Base-by-base conservation (phyloP, 2,329 filamentous ascomycete species). In the Clarireedia monteithiana region DNA sequence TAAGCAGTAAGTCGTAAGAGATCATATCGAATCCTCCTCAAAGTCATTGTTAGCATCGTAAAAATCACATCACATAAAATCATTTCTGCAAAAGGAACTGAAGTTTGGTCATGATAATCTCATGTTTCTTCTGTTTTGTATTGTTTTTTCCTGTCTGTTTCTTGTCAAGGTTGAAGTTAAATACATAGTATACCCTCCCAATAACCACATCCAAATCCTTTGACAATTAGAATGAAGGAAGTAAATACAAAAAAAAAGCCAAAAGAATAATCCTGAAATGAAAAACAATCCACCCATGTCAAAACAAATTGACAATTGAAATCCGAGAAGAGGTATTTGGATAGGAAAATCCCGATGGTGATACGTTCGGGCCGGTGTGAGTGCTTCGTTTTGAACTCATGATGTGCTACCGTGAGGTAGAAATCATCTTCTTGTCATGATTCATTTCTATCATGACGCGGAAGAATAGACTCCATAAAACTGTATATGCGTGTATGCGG, bases 381-480 rank as follows among this genome's bases (percentile, higher is more conserved):
- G 26, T 45, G 39, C 50, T 55, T 50, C 46, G 12, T 38, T 23
- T 50, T 34, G 17, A 26, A 15, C 23, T 14, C 20, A 24, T 20
- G 17, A 42, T 42, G 14, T 26, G 14, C 17, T 53, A 39, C 51
- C 51, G 10, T 20, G 42, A 47, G 44, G 51, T 48, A 42, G 17
- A 14, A 44, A 44, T 40, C 17, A 44, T 44, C 40, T 20, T 23
- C 40, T 47, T 40, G 45, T 49, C 52, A 55, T 50, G 52, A 44
- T 17, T 55, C 45, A 55, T 55, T 55, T 46, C 52, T 55, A 55
- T 55, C 52, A 27, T 55, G 46, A 55, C 7, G 26, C 14, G 9
- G 17, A 23, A 23, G 23, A 23, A 7, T 44, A 44, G 40, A 44
- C 23, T 23, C n/a, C 17, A 44, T 12, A 44, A 44, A 44, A 44